phyloP scores from a whole-genome alignment of 441 rosid species.

The Cnidoscolus chayamansa region DNA sequence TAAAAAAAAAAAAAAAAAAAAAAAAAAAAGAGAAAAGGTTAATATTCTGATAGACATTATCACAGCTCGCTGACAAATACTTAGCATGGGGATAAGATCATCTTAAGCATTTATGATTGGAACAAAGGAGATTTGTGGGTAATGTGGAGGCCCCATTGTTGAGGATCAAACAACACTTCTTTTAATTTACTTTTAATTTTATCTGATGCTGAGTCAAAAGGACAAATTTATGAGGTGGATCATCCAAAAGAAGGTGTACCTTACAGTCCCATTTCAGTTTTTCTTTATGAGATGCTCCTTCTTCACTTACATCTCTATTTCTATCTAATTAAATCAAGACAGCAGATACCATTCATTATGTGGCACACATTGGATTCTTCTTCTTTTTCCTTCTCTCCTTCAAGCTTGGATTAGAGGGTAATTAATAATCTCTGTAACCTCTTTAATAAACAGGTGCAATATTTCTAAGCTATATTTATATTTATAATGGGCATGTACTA shows the following conservation, averaged over 20 bases:
- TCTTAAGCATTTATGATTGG: constrained; percentile 21
- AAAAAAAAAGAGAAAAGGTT: neutral
- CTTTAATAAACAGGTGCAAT: no score
- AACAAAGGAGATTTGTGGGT: constrained; percentile 16
- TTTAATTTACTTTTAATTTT: neutral
- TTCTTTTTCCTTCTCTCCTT: neutral
- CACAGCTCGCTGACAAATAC: constrained; percentile 16
- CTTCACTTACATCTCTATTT: neutral
- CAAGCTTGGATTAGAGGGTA: neutral
- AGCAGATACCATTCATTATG: neutral
- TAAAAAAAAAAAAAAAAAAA: neutral
- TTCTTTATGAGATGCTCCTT: neutral
- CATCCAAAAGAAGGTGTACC: constrained; percentile 13
- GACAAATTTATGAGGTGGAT: constrained; percentile 29
- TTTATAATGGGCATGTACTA: no score
- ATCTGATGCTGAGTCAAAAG: constrained; percentile 49
- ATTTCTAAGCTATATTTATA: neutral
- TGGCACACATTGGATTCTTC: neutral
- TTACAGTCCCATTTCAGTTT: constrained; percentile 7
- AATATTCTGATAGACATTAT: neutral
- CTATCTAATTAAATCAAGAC: constrained; percentile 8
- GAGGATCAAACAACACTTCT: constrained; percentile 2
- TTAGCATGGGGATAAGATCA: constrained; percentile 19
- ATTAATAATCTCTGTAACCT: neutral
- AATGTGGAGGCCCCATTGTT: constrained; percentile 28